These are phyloP conservation scores for Gremmenia infestans DNA, from an alignment of 2,329 filamentous ascomycete genomes.

Conservation along the genomic window DNA sequence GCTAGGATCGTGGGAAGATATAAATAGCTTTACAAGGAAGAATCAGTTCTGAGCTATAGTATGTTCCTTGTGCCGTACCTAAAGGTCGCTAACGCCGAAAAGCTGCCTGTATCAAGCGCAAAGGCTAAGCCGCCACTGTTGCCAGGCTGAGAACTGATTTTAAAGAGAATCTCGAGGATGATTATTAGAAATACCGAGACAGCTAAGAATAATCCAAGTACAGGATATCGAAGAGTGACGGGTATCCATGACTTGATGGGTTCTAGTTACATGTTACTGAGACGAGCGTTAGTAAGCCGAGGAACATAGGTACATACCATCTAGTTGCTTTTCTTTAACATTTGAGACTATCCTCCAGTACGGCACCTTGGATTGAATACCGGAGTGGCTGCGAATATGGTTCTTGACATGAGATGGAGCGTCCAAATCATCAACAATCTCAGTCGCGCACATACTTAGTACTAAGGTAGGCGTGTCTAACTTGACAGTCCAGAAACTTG, in stretches of 20 bases:
- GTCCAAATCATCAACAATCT: no score
- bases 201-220: slow-evolving; percentile 35
- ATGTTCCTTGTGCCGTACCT: slow-evolving; percentile 21
- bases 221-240: slow-evolving; percentile 31
- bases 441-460: no score
- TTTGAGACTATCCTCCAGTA: no score
- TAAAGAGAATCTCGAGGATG: slow-evolving; percentile 41
- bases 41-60: no score
- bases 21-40: slow-evolving; percentile 18
- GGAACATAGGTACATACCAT: background rate
- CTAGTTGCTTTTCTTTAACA: no score
- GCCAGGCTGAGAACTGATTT: slow-evolving; percentile 10
- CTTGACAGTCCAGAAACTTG: no score
- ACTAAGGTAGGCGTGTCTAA: no score
- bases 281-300: background rate
- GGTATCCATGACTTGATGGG: slow-evolving; percentile 34
- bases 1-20: slow-evolving; percentile 51
- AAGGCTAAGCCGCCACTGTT: slow-evolving; percentile 37
- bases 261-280: background rate
- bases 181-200: slow-evolving; percentile 38
- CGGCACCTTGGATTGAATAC: no score
- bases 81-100: slow-evolving; percentile 36
- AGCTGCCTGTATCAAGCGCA: slow-evolving; percentile 21
- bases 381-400: no score
- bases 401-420: no score